phyloP scores from a whole-genome alignment of 176 grass and related monocot species.

The Miscanthus lutarioriparius region DNA sequence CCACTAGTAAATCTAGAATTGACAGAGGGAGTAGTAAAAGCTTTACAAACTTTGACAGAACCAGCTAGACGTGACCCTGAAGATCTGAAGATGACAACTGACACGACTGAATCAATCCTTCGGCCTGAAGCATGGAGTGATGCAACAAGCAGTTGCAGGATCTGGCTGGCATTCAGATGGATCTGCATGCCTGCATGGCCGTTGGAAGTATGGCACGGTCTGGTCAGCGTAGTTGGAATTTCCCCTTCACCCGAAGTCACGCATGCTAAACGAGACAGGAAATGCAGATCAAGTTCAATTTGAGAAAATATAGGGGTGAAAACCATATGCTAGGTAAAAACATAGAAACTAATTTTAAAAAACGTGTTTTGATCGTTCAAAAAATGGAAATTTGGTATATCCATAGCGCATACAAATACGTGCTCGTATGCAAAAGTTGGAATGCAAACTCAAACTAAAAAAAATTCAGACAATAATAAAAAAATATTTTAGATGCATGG shows the following conservation, averaged over 20 bases:
- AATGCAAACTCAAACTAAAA: neutral
- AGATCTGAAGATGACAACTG: neutral
- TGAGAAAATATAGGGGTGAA: no score
- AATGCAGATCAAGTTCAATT: neutral
- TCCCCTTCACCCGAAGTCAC: neutral
- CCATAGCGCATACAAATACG: neutral
- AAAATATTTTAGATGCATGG: neutral
- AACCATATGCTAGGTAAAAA: no score
- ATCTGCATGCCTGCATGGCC: neutral
- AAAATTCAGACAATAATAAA: neutral
- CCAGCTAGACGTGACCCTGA: neutral
- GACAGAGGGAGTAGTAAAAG: no score
- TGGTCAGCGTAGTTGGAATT: neutral
- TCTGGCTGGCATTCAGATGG: slow-evolving; percentile 18
- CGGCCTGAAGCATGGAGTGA: neutral
- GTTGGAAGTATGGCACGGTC: neutral
- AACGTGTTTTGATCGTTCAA: no score
- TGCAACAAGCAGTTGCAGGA: neutral
- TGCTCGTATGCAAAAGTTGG: neutral
- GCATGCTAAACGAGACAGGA: neutral
- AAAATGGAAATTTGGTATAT: no score
- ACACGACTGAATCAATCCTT: neutral
- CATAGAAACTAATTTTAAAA: no score
- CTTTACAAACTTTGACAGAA: no score
- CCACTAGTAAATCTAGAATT: no score